phyloP scores from a whole-genome alignment of 768 basidiomycete species.

The Strobilomyces confusus region DNA sequence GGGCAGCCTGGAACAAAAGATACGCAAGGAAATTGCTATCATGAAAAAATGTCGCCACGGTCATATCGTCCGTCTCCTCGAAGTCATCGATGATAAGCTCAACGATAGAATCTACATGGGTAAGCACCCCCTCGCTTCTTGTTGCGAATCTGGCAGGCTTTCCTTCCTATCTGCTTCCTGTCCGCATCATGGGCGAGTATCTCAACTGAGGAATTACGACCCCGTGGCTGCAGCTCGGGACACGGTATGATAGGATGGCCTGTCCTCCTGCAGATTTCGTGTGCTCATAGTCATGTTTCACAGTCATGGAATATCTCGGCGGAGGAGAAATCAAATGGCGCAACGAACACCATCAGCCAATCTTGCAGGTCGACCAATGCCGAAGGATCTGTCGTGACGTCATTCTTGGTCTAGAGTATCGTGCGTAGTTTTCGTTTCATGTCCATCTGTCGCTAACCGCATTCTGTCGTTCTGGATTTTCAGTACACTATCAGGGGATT shows the following conservation, averaged over 20 bases:
- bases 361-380: slow-evolving; percentile 79
- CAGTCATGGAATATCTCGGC: slow-evolving; percentile 95
- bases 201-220: slow-evolving; percentile 31
- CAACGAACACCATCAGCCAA: slow-evolving; percentile 56
- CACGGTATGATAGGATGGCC: slow-evolving; percentile 27
- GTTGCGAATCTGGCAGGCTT: slow-evolving; percentile 12
- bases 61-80: slow-evolving; percentile 83
- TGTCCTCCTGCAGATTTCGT: slow-evolving; percentile 4
- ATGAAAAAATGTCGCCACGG: slow-evolving; percentile 96
- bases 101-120: slow-evolving; percentile 91
- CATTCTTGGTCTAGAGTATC: slow-evolving; percentile 90
- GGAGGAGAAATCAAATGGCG: slow-evolving; percentile 96
- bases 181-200: slow-evolving; percentile 27
- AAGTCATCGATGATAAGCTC: slow-evolving; percentile 92
- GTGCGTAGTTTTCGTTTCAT: slow-evolving; percentile 47
- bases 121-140: slow-evolving; percentile 40
- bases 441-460: slow-evolving; percentile 3
- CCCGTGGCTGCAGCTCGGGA: slow-evolving; percentile 32
- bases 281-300: slow-evolving; percentile 19
- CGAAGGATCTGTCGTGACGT: slow-evolving; percentile 89
- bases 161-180: slow-evolving; percentile 21
- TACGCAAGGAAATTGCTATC: slow-evolving; percentile 92
- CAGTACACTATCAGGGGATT: slow-evolving; percentile 96
- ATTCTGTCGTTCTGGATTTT: not conserved
- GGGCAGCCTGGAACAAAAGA: slow-evolving; percentile 74